phyloP scores from a whole-genome alignment of 2,329 filamentous ascomycete species.

The Stachybotrys elegans region DNA sequence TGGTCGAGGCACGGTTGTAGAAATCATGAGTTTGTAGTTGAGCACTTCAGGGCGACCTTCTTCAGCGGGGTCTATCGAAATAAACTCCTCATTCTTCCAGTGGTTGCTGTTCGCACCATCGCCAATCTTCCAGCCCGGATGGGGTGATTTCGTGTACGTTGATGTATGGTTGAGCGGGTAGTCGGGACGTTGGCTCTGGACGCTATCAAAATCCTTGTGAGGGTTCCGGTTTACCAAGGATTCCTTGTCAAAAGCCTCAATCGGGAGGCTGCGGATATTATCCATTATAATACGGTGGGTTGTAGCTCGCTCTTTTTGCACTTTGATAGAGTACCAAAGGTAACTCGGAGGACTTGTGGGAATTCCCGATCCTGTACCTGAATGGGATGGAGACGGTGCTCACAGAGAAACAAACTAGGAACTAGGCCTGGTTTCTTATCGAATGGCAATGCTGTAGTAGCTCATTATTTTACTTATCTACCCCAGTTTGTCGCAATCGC shows the following conservation, averaged over 20 bases:
- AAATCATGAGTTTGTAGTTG: constrained; percentile 87
- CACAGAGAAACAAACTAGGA: too few species aligned
- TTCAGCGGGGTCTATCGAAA: background rate
- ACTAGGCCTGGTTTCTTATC: too few species aligned
- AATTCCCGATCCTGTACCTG: too few species aligned
- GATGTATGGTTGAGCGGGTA: background rate
- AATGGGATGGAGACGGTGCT: too few species aligned
- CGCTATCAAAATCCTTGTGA: background rate
- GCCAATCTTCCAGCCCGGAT: background rate
- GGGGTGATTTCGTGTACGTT: background rate
- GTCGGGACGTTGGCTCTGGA: background rate
- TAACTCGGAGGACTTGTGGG: too few species aligned
- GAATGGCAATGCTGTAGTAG: too few species aligned
- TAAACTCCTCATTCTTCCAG: background rate
- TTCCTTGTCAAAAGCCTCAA: background rate
- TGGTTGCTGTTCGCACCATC: background rate
- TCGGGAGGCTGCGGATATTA: background rate
- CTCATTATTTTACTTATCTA: too few species aligned
- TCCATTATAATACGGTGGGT: too few species aligned
- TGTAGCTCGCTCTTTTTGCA: too few species aligned
- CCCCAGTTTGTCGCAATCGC: too few species aligned
- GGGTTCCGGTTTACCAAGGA: background rate
- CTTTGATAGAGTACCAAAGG: too few species aligned
- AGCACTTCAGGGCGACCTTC: background rate
- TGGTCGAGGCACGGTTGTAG: constrained; percentile 72